Evolutionary conservation across 2,329 filamentous ascomycete species (phyloP).

Genomic region (Ophiocordyceps australis): DNA sequence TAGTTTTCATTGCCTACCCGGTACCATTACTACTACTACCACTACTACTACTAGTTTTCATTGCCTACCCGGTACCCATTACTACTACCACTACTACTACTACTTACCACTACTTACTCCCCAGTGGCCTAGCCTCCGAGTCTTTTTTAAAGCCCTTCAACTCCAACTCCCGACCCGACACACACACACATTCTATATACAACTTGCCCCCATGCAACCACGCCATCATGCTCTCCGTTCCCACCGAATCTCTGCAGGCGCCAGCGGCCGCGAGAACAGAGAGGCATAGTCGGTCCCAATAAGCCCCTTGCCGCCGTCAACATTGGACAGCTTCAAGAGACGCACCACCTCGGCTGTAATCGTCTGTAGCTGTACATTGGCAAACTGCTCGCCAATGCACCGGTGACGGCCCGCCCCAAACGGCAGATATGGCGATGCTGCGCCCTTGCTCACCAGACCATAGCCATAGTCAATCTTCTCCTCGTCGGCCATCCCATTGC

Average conservation of each 20-base stretch:
- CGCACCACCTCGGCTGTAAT: slow-evolving; percentile 65
- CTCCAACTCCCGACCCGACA: too few relatives aligned
- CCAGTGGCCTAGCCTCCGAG: too few relatives aligned
- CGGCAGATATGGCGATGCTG: slow-evolving; percentile 75
- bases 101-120: too few relatives aligned
- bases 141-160: too few relatives aligned
- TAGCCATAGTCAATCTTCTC: slow-evolving; percentile 89
- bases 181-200: neutral
- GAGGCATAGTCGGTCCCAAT: slow-evolving; percentile 51
- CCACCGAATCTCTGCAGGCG: slow-evolving; percentile 57
- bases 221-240: slow-evolving; percentile 38
- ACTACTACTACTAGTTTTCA: too few relatives aligned
- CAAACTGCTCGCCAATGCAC: slow-evolving; percentile 95
- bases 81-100: too few relatives aligned
- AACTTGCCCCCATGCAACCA: neutral
- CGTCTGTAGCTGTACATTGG: slow-evolving; percentile 78
- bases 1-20: too few relatives aligned
- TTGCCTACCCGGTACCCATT: too few relatives aligned
- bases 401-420: slow-evolving; percentile 87
- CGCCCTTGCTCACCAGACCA: slow-evolving; percentile 80
- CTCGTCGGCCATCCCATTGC: slow-evolving; percentile 32
- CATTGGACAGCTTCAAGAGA: slow-evolving; percentile 61
- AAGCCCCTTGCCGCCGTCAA: slow-evolving; percentile 50
- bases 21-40: too few relatives aligned
- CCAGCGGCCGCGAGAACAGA: slow-evolving; percentile 55